Percentiles rank a stretch among this genome's conserved stretches.
Conservation (phyloP, 148 eudicot species). For the Salicornia ramosissima region DNA sequence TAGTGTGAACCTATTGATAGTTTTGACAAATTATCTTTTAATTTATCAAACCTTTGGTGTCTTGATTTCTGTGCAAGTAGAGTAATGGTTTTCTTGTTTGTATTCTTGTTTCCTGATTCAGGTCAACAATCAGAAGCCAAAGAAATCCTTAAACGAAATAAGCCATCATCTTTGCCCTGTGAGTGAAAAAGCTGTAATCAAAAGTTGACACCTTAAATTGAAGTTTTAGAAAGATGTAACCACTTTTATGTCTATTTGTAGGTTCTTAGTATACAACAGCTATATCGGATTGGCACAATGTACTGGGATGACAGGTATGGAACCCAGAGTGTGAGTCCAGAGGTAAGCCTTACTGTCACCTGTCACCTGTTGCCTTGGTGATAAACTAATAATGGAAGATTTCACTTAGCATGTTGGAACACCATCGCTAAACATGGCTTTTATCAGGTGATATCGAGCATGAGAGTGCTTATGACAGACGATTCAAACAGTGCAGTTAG, state of each 20-base stretch:
- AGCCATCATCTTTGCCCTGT: conserved; percentile 80
- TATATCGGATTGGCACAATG: conserved; percentile 96
- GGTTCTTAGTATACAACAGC: conserved; percentile 95
- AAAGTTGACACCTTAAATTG: background rate
- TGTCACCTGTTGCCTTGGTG: background rate
- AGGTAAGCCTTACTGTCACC: conserved; percentile 43
- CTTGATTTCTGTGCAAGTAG: background rate
- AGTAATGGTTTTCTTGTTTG: background rate
- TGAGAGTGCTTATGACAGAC: conserved; percentile 93
- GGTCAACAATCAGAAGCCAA: conserved; percentile 95
- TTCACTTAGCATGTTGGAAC: background rate
- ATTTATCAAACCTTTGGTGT: background rate
- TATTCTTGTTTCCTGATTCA: conserved; percentile 24
- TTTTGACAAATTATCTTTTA: no score
- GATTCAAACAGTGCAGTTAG: conserved; percentile 83
- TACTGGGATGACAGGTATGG: conserved; percentile 99
- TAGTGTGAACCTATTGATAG: no score
- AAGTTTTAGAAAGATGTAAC: conserved; percentile 15
- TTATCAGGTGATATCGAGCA: conserved; percentile 75
- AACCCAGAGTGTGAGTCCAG: conserved; percentile 85
- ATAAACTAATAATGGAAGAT: background rate
- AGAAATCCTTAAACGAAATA: conserved; percentile 82
- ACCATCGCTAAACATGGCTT: conserved; percentile 1
- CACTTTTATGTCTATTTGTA: conserved; percentile 24
- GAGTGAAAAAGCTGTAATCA: conserved; percentile 30